Evolutionary conservation across 371 early-diverging fungal species (phyloP).

Genomic region (Mucor plumbeus): DNA sequence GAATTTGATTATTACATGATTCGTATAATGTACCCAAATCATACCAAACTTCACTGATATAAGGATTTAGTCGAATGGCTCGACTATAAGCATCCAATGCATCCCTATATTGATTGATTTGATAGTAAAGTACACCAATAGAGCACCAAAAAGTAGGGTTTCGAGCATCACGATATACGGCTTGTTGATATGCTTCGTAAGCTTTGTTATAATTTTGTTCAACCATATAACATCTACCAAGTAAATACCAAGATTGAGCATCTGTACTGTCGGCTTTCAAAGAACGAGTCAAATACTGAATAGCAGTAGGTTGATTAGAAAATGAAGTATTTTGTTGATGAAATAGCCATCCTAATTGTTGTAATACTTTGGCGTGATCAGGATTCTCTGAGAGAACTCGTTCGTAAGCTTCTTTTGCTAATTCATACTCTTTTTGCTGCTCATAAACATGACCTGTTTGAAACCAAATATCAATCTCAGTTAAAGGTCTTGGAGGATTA

Average conservation of each 20-base stretch:
- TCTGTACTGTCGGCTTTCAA: constrained; percentile 89
- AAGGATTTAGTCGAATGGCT: constrained; percentile 93
- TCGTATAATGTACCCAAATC: constrained; percentile 97
- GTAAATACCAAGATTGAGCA: constrained; percentile 93
- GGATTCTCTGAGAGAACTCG: constrained; percentile 88
- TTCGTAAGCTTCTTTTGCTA: constrained; percentile 94
- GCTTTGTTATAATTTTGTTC: constrained; percentile 95
- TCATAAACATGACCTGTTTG: constrained; percentile 98
- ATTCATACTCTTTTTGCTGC: constrained; percentile 87
- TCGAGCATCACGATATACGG: constrained; percentile 92
- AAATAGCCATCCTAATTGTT: constrained; percentile 96
- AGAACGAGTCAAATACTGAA: constrained; percentile 81
- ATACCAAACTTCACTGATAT: constrained; percentile 96
- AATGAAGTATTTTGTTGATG: constrained; percentile 84
- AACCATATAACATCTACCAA: constrained; percentile 97
- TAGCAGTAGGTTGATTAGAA: constrained; percentile 84
- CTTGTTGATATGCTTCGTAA: constrained; percentile 98
- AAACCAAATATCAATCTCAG: constrained; percentile 95
- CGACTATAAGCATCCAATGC: constrained; percentile 97
- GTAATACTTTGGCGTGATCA: constrained; percentile 93
- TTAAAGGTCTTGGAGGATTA: constrained; percentile 94
- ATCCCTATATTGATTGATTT: constrained; percentile 95
- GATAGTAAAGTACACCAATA: constrained; percentile 97
- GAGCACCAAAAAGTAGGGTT: constrained; percentile 99
- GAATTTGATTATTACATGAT: constrained; percentile 95